A percentile compares a stretch with the other conserved stretches of the same genome.
Conservation (phyloP, 2,329 filamentous ascomycete genomes). For the Colletotrichum truncatum region DNA sequence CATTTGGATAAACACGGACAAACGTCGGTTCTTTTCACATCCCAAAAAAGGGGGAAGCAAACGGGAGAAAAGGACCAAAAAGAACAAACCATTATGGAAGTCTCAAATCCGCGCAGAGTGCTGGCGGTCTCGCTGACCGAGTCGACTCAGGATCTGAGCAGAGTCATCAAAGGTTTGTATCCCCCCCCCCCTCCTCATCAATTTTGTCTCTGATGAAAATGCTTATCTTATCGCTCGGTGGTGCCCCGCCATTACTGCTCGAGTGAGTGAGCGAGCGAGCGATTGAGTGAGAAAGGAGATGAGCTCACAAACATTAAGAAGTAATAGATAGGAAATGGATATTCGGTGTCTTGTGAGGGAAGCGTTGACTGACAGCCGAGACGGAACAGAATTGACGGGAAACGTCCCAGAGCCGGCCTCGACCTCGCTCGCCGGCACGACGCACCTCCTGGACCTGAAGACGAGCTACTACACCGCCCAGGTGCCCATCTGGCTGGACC, state of each 20-base stretch:
- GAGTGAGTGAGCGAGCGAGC: neutral
- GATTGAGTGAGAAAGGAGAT: neutral
- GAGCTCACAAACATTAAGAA: neutral
- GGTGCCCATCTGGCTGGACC: constrained; percentile 75
- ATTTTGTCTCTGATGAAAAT: neutral
- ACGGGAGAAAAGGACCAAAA: no score
- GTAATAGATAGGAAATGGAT: no score
- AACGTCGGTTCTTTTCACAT: neutral
- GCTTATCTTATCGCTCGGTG: constrained; percentile 4
- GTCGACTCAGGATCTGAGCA: constrained; percentile 55
- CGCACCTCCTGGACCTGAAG: constrained; percentile 63
- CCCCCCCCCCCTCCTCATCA: neutral
- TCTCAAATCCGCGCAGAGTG: constrained; percentile 64
- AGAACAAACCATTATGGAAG: constrained; percentile 43
- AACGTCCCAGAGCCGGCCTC: constrained; percentile 48
- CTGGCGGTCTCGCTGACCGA: constrained; percentile 63
- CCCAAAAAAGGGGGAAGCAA: no score
- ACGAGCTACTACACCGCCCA: constrained; percentile 70
- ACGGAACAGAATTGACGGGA: constrained; percentile 61
- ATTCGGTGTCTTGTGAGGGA: no score
- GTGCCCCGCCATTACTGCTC: neutral
- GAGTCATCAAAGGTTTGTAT: constrained; percentile 61
- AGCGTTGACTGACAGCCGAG: constrained; percentile 5
- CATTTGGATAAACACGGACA: no score
- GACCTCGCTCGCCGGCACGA: constrained; percentile 64